Evolutionary conservation across 495 filamentous ascomycete species (phyloP).

Genomic region (Penicillium lagena): DNA sequence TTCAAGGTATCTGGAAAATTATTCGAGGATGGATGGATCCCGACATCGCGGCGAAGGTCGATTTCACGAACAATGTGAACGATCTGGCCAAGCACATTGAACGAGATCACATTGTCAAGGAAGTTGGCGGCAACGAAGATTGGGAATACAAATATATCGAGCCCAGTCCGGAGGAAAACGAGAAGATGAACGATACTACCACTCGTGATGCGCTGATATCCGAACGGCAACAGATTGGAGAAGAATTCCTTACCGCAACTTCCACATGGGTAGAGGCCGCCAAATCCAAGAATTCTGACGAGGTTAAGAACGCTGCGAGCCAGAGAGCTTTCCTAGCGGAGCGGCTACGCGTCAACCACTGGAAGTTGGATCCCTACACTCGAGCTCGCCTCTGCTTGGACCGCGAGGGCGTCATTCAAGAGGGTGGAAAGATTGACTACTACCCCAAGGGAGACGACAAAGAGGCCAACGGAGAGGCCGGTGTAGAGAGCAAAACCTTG

Average conservation of each 20-base stretch:
- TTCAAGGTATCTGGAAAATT: constrained; percentile 68
- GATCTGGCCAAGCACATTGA: constrained; percentile 75
- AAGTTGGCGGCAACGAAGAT: constrained; percentile 75
- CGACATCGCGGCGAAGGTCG: constrained; percentile 86
- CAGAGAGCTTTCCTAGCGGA: constrained; percentile 56
- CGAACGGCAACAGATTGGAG: constrained; percentile 54
- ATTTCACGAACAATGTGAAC: constrained; percentile 75
- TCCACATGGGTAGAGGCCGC: constrained; percentile 56
- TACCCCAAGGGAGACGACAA: constrained; percentile 35
- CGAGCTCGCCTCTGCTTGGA: constrained; percentile 68
- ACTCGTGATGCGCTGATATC: constrained; percentile 51
- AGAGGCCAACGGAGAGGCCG: constrained; percentile 1
- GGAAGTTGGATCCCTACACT: constrained; percentile 69
- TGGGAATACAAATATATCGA: constrained; percentile 79
- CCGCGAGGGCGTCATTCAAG: constrained; percentile 56
- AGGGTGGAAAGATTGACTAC: constrained; percentile 58
- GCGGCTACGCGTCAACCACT: constrained; percentile 68
- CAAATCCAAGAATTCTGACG: constrained; percentile 28
- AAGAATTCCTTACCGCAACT: constrained; percentile 61
- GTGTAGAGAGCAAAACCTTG: constrained; percentile 13
- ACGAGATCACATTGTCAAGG: constrained; percentile 58
- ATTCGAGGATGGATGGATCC: constrained; percentile 94
- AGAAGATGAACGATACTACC: constrained; percentile 55
- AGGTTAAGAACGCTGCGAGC: constrained; percentile 36
- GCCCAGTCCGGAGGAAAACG: constrained; percentile 66